Evolutionary conservation across 345 rosid genomes (phyloP), one percentile per base, ranked within the genome.

Genomic region (Euphorbia lathyris): DNA sequence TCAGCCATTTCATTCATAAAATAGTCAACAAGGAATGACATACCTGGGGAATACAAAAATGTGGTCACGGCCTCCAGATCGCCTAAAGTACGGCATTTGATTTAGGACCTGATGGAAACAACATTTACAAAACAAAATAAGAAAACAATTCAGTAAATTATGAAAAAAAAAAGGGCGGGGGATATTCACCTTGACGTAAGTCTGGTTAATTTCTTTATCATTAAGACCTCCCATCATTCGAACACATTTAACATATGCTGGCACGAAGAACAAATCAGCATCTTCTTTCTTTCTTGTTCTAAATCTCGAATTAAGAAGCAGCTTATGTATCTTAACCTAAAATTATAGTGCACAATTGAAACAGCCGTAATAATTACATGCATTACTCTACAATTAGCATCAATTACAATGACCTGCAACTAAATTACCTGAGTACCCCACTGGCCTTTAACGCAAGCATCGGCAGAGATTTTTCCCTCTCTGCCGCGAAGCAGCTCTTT

Each of bases 41-140:
- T 78, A 92, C 99, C 99, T 95, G 1, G 98, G 99, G 77, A 95
- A 95, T 68, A 95, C 89, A 67, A 95, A 90, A 62, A 95, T 71
- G 81, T 95, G 99, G 70, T 95, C 89, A n/a, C 97, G 97, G 67
- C 99, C 99, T 52, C 90, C 96, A 0, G 99, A 92, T 52, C 85
- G 78, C 79, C 98, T 86, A 59, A 95, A 95, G 67, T 92, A 85
- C 0, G 98, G 90, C 99, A 95, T 92, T 79, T 90, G 99, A 57
- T 94, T 88, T 68, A 90, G 83, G 7, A 89, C 90, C 99, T 95
- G 76, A 61, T 60, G 66, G 34, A n/a, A 56, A 55, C n/a, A 34
- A 65, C 14, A 65, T 22, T 4, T 29, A 11, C 11, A 25, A 66
- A 3, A 4, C 20, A 20, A 30, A n/a, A 3, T 14, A 7, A 30